Base-by-base conservation (phyloP, 139 green algal genomes). In the Chlamydomonas sp. region DNA sequence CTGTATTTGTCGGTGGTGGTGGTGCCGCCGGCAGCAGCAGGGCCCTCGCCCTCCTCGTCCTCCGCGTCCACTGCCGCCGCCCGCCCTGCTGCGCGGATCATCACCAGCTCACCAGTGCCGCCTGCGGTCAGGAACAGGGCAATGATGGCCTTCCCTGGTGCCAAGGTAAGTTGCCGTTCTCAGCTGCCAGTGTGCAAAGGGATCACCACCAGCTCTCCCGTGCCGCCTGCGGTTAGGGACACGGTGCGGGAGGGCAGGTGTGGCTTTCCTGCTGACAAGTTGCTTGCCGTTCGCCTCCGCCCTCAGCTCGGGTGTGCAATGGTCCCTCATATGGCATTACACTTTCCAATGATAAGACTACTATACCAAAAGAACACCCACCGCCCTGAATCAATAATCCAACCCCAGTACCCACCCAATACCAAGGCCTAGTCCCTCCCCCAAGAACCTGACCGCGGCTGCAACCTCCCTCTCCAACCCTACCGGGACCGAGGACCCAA, bases 1-100 rank as follows among this genome's bases (percentile, higher is more conserved):
- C 64, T 93, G 91, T 99, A 99, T 63, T 94, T 95, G 1, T 98
- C 96, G 74, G 57, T 83, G 15, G 60, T 69, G 58, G 60, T 18
- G 1, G 7, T 75, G 7, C 64, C 66, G 17, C n/a, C 79, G n/a
- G 49, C 84, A 63, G 10, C 10, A 71, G 10, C 66, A 71, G 66
- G 66, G 10, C 77, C 84, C 15, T 89, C 94, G 31, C 94, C 94
- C 2, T 86, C 92, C 9, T 94, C 93, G 2, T 91, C 90, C 14
- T 92, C 78, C 7, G 14, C 84, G 6, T 66, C 88, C 57, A 20
- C 79, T 57, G 67, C 83, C 5, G 9, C 81, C 5, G 63, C 31
- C 2, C 79, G 76, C 2, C 83, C 84, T 4, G 60, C 83, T n/a
- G 89, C 81, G 64, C 81, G 91, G 79, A 91, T 86, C 92, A 93